Evolutionary conservation across 768 basidiomycete genomes (phyloP).

Genomic region (Termitomyces sp.): DNA sequence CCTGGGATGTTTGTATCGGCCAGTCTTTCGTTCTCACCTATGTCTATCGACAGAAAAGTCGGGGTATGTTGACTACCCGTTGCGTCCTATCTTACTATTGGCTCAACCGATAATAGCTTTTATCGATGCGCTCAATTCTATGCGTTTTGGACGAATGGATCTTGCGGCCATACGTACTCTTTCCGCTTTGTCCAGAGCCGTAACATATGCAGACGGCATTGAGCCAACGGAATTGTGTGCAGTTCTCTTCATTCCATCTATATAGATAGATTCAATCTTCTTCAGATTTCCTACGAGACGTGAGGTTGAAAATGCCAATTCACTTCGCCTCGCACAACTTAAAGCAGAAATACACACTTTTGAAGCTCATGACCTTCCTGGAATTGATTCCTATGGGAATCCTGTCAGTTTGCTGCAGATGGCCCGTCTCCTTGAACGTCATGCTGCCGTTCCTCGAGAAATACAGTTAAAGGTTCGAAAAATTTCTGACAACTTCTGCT

Average conservation of each 20-base stretch:
- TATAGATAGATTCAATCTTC: conserved; percentile 43
- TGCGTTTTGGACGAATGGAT: conserved; percentile 70
- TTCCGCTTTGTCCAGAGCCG: conserved; percentile 43
- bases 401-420: conserved; percentile 28
- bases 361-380: conserved; percentile 36
- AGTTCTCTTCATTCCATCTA: not conserved
- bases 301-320: conserved; percentile 70
- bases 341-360: conserved; percentile 32
- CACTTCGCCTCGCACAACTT: conserved; percentile 39
- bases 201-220: conserved; percentile 66
- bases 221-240: conserved; percentile 77
- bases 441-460: conserved; percentile 43
- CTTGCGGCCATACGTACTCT: conserved; percentile 41
- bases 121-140: conserved; percentile 80
- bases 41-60: conserved; percentile 87
- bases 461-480: conserved; percentile 42
- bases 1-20: conserved; percentile 64
- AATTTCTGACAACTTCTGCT: not conserved
- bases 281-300: conserved; percentile 37
- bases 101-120: conserved; percentile 36
- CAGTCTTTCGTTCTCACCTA: conserved; percentile 50
- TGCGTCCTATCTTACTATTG: not conserved
- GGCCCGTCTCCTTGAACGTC: conserved; percentile 43
- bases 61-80: conserved; percentile 31
- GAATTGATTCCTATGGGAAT: conserved; percentile 35